Evolutionary conservation across 1,284 basidiomycete species (phyloP).

Genomic region (Boletus sp.): DNA sequence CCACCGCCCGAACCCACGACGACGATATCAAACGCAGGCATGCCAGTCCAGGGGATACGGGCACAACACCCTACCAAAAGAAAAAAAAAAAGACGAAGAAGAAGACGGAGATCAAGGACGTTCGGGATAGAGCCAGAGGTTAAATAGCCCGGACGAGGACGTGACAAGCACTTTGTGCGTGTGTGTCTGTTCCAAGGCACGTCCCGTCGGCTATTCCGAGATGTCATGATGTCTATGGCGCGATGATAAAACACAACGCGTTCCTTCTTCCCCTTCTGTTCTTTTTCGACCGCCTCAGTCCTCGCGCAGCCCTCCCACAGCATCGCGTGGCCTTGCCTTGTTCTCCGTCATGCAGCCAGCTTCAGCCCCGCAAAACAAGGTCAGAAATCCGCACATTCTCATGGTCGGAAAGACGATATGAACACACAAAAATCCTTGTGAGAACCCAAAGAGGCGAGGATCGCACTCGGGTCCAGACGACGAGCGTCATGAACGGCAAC

Average conservation of each 20-base stretch:
- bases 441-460: slow-evolving; percentile 5
- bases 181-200: slow-evolving; percentile 15
- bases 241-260: no score
- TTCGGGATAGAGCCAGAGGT: background rate
- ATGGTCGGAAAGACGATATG: slow-evolving; percentile 13
- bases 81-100: background rate
- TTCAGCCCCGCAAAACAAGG: slow-evolving; percentile 12
- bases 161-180: background rate
- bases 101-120: no score
- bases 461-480: background rate
- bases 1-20: slow-evolving; percentile 77
- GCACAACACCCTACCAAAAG: no score
- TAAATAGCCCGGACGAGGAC: background rate
- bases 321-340: background rate
- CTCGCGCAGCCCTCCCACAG: slow-evolving; percentile 5
- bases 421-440: slow-evolving; percentile 9
- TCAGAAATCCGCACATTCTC: slow-evolving; percentile 5
- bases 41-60: no score
- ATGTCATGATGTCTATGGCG: no score
- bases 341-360: background rate
- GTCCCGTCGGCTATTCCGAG: slow-evolving; percentile 19
- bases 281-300: no score
- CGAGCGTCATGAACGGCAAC: background rate
- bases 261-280: no score
- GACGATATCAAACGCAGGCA: slow-evolving; percentile 62